These are phyloP conservation scores for Boletus subparvulus DNA, from an alignment of 768 basidiomycete species.

Conservation along the genomic window DNA sequence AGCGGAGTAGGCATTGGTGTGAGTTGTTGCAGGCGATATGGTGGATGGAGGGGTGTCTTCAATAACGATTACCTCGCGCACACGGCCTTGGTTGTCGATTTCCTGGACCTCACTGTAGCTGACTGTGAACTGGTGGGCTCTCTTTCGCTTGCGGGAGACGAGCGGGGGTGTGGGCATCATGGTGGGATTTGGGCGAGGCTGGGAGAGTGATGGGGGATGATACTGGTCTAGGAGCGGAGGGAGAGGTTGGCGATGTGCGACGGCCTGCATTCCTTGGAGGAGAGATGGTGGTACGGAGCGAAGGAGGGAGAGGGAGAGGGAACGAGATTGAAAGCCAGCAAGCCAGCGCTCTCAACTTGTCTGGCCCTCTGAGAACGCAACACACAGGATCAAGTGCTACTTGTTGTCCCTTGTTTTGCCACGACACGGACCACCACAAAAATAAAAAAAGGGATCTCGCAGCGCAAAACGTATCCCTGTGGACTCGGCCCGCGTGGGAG, in stretches of 20 bases:
- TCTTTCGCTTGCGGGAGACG: slow-evolving; percentile 78
- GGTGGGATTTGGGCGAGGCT: slow-evolving; percentile 47
- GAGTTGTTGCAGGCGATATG: slow-evolving; percentile 70
- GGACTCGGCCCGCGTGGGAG: no score
- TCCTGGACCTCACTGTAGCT: slow-evolving; percentile 89
- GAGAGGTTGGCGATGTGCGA: slow-evolving; percentile 61
- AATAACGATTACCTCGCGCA: slow-evolving; percentile 88
- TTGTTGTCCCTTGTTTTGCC: slow-evolving; percentile 31
- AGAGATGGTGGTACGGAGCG: slow-evolving; percentile 46
- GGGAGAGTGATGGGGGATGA: slow-evolving; percentile 56
- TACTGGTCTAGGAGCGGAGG: slow-evolving; percentile 64
- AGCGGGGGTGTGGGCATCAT: slow-evolving; percentile 71
- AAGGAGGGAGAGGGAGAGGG: slow-evolving; percentile 17
- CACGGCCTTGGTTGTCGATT: slow-evolving; percentile 71
- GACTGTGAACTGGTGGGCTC: slow-evolving; percentile 76
- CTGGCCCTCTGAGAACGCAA: slow-evolving; percentile 32
- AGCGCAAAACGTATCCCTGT: background rate
- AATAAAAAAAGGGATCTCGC: background rate
- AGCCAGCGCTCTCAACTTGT: slow-evolving; percentile 29
- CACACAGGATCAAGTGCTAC: slow-evolving; percentile 33
- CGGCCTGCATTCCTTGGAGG: slow-evolving; percentile 69
- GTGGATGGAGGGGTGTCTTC: slow-evolving; percentile 84
- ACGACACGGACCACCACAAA: slow-evolving; percentile 15
- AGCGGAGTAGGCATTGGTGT: slow-evolving; percentile 69
- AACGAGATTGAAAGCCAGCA: slow-evolving; percentile 39